A percentile compares a stretch with the other conserved stretches of the same genome.
Evolutionary conservation across 345 rosid species (phyloP).

Genomic region (Angophora floribunda): DNA sequence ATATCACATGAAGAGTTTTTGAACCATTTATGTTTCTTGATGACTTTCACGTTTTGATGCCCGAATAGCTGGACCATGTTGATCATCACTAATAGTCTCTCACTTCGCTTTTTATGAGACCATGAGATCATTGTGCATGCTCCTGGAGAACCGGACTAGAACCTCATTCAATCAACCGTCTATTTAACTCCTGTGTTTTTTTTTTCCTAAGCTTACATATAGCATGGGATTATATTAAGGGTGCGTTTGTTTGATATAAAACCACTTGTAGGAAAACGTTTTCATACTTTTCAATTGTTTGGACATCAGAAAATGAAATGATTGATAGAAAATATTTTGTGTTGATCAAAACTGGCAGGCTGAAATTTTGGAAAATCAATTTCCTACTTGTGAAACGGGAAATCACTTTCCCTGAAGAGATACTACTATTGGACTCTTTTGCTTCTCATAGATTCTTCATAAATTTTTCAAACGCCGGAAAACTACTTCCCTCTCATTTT

Average conservation of each 20-base stretch:
- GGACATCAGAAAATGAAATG: neutral
- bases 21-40: neutral
- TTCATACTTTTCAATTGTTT: neutral
- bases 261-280: neutral
- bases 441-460: neutral
- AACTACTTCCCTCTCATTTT: neutral
- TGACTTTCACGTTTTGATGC: neutral
- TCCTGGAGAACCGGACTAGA: neutral
- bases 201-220: neutral
- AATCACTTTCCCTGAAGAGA: neutral
- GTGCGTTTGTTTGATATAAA: neutral
- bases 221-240: neutral
- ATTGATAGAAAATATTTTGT: no score
- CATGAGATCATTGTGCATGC: neutral
- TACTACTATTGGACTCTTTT: neutral
- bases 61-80: neutral
- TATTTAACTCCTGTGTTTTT: neutral
- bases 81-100: neutral
- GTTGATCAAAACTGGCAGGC: neutral
- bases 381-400: neutral
- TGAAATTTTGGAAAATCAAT: no score
- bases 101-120: neutral
- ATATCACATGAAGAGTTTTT: neutral
- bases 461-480: neutral
- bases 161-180: neutral